These are phyloP conservation scores for Uronychia setigera DNA, from an alignment of 73 alveolate genomes.

Conservation along the genomic window DNA sequence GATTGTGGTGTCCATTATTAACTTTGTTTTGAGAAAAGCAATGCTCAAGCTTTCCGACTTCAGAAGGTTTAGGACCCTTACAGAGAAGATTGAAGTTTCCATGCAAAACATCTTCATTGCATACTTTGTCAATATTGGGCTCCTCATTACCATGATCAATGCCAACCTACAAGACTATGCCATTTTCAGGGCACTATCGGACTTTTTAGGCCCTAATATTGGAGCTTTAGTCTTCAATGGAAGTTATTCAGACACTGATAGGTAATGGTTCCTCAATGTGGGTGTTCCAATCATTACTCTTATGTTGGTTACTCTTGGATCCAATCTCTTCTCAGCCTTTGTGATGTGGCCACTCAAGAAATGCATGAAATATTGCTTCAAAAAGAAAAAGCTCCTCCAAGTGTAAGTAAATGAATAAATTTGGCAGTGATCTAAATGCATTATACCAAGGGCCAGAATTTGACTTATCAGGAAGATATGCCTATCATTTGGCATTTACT, in stretches of 20 bases:
- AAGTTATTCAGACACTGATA: conserved; percentile 19
- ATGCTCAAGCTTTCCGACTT: not conserved
- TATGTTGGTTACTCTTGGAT: conserved; percentile 8
- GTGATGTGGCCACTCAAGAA: conserved; percentile 8
- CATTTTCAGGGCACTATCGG: not conserved
- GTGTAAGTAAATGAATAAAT: not conserved
- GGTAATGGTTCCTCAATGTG: conserved; percentile 30
- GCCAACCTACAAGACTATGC: conserved; percentile 29
- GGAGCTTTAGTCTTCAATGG: conserved; percentile 19
- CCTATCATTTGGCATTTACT: not conserved
- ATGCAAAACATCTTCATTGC: conserved; percentile 19
- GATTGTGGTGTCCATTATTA: conserved; percentile 9
- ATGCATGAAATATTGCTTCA: not conserved
- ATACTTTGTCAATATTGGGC: conserved; percentile 16
- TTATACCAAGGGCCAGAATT: conserved; percentile 8
- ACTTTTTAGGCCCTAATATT: conserved; percentile 8
- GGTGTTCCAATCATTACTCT: conserved; percentile 5
- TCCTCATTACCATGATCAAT: conserved; percentile 11
- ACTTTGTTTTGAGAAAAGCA: not conserved
- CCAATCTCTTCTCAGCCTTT: conserved; percentile 1
- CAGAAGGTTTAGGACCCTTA: conserved; percentile 12
- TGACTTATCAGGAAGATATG: not conserved
- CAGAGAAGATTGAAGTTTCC: not conserved
- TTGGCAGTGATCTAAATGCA: not conserved
- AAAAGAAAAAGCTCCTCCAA: conserved; percentile 12